These are phyloP conservation scores for Leccinum pellstonianum DNA, from an alignment of 768 basidiomycete genomes.

Conservation along the genomic window DNA sequence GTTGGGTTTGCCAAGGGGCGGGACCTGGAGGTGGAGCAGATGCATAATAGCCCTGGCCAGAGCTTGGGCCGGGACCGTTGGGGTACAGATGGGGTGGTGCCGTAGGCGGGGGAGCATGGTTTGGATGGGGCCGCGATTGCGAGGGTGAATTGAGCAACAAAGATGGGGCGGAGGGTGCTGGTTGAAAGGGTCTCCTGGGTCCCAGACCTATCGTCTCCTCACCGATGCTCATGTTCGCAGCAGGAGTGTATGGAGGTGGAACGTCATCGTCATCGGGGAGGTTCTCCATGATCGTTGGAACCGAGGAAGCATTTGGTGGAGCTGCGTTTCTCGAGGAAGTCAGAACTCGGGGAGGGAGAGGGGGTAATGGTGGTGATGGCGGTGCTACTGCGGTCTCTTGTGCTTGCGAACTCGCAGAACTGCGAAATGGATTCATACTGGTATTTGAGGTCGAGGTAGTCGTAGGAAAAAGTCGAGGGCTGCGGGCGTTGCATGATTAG, in stretches of 20 bases:
- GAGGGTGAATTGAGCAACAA: background rate
- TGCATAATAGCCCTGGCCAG: constrained; percentile 4
- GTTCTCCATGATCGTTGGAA: background rate
- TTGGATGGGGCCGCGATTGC: background rate
- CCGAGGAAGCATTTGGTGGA: background rate
- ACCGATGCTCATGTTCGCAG: constrained; percentile 56
- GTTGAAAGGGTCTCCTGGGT: constrained; percentile 62
- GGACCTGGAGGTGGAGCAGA: constrained; percentile 5
- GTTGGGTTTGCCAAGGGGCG: constrained; percentile 23
- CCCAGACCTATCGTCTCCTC: constrained; percentile 65
- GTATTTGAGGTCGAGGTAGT: constrained; percentile 9
- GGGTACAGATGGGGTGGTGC: constrained; percentile 2
- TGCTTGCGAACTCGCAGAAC: background rate
- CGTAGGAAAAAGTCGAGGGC: background rate
- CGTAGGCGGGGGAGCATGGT: background rate
- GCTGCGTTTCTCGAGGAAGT: background rate
- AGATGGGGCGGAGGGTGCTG: constrained; percentile 24
- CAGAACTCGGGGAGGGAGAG: constrained; percentile 5
- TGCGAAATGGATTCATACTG: constrained; percentile 22
- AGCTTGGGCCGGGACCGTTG: background rate
- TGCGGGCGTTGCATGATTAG: background rate
- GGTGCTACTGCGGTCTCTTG: background rate
- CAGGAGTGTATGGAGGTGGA: constrained; percentile 69
- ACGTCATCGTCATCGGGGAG: constrained; percentile 45
- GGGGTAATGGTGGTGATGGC: background rate